Conservation (phyloP, 805 yeast species). For the Zygosaccharomyces bisporus region DNA sequence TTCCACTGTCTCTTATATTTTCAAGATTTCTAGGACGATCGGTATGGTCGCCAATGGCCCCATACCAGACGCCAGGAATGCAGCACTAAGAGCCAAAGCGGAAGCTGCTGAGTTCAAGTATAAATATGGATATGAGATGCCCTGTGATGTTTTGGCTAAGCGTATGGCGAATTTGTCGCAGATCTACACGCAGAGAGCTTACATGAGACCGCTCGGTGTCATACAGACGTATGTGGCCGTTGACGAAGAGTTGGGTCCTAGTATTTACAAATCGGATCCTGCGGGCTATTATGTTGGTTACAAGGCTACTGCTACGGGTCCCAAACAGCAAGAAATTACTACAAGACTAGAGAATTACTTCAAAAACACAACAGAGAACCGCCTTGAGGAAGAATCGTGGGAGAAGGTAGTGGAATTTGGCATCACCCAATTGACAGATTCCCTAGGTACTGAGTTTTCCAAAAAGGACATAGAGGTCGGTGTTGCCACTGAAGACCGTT, state of each 20-base stretch:
- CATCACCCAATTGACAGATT: constrained; percentile 78
- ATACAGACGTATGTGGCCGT: constrained; percentile 82
- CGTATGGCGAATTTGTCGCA: constrained; percentile 95
- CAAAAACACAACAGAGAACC: constrained; percentile 46
- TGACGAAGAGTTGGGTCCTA: constrained; percentile 89
- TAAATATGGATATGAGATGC: constrained; percentile 95
- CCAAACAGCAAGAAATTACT: constrained; percentile 93
- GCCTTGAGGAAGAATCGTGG: constrained; percentile 64
- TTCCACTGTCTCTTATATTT: constrained; percentile 77
- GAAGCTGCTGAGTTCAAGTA: constrained; percentile 95
- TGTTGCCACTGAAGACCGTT: constrained; percentile 69
- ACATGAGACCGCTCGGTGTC: constrained; percentile 97
- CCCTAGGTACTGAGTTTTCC: constrained; percentile 88
- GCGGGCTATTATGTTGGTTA: constrained; percentile 93
- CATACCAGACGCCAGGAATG: constrained; percentile 90
- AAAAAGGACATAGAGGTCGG: constrained; percentile 93
- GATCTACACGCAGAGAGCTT: constrained; percentile 94
- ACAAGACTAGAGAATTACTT: constrained; percentile 86
- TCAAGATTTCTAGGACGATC: constrained; percentile 71
- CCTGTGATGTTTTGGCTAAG: constrained; percentile 86
- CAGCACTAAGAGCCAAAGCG: constrained; percentile 84
- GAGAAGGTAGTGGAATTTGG: constrained; percentile 84
- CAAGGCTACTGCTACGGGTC: constrained; percentile 92
- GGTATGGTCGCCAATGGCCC: constrained; percentile 95
- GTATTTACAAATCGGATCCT: constrained; percentile 89